Base-by-base conservation (phyloP, 2,329 filamentous ascomycete genomes). In the Hypomyces rosellus region DNA sequence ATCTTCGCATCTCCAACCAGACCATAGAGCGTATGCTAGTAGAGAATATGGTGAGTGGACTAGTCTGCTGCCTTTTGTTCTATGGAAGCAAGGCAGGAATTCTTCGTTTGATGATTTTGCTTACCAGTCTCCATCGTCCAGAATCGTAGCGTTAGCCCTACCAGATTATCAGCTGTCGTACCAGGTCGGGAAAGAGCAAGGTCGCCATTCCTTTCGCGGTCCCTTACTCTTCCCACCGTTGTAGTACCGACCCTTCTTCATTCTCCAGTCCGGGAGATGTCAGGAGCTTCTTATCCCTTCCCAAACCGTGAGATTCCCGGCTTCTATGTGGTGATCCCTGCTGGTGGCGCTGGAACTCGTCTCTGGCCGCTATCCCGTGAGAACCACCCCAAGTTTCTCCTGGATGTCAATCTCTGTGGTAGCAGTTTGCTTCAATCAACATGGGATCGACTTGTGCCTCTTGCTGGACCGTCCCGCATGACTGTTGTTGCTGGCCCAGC, bases 331-430 rank as follows among this genome's bases (percentile, higher is more conserved):
- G 59, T 61, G 18, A 61, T 61, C 36, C 59, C 59, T 11, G 59
- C 59, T n/a, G 59, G 59, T 43, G 59, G 59, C 51, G 59, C 59
- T 39, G 59, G 59, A 22, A 61, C 59, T 49, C 59, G 59, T 50
- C 55, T 61, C 14, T 61, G 59, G 59, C 59, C 59, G 14, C 54
- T 61, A 36, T 61, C 59, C 11, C 58, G 59, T 25, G 57, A 61
- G 54, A 59, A 61, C 40, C 59, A 61, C 46, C 59, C 59, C 58
- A 61, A 61, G 49, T 61, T 61, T 40, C 53, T 61, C 44, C 53
- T 61, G 34, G 59, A 61, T 36, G 59, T 61, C 45, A 56, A 59
- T 41, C 57, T 61, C 11, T 59, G 54, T 8, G 59, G 59, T 18
- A 59, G 54, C 53, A 60, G 58, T 45, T 47, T 61, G 57, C 55